phyloP scores from a whole-genome alignment of 2,329 filamentous ascomycete genomes.

The Ophiostoma ips region DNA sequence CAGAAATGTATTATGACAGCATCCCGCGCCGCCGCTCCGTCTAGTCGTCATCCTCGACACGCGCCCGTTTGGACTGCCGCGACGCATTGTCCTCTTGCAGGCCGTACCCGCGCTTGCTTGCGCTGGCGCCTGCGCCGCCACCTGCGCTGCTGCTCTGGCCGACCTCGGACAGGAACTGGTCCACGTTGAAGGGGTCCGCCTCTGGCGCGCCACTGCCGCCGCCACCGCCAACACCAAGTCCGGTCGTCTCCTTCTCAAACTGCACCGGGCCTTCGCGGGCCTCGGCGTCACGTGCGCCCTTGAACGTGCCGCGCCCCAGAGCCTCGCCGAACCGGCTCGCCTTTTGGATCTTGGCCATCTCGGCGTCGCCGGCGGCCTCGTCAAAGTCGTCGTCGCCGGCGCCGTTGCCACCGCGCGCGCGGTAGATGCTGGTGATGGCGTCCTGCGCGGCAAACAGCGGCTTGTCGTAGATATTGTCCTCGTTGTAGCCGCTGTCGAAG shows the following conservation, averaged over 20 bases:
- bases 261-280: slow-evolving; percentile 82
- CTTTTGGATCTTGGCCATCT: slow-evolving; percentile 81
- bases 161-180: slow-evolving; percentile 79
- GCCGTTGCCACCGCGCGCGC: slow-evolving; percentile 60
- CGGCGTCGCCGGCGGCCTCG: slow-evolving; percentile 61
- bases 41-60: slow-evolving; percentile 53
- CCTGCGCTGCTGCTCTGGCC: slow-evolving; percentile 31
- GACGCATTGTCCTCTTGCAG: slow-evolving; percentile 46
- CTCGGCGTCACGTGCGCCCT: slow-evolving; percentile 73
- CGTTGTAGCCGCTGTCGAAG: slow-evolving; percentile 86
- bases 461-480: slow-evolving; percentile 96
- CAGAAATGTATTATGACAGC: not conserved
- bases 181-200: slow-evolving; percentile 66
- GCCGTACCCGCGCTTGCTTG: slow-evolving; percentile 56
- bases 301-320: slow-evolving; percentile 80
- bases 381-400: slow-evolving; percentile 69
- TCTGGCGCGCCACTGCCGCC: not conserved
- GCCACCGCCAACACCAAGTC: not conserved
- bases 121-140: not conserved
- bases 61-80: slow-evolving; percentile 54
- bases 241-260: slow-evolving; percentile 66
- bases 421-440: slow-evolving; percentile 86
- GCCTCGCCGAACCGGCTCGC: slow-evolving; percentile 72
- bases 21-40: too few species aligned
- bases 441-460: slow-evolving; percentile 93